phyloP scores from a whole-genome alignment of 75 land plant species.

The Selaginella moellendorffii region DNA sequence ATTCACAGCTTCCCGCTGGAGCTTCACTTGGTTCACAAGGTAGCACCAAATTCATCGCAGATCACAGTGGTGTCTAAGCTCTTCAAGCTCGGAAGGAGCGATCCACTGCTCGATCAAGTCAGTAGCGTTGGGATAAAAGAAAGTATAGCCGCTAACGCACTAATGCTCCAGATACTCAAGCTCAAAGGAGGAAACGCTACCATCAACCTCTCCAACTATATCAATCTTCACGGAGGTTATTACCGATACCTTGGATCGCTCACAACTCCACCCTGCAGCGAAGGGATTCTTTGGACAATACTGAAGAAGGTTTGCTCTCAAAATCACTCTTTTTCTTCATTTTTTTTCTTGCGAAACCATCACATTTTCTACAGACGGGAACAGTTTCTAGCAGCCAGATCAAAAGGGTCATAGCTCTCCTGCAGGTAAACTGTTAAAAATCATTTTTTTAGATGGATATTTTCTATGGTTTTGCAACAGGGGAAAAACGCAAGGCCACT shows the following conservation, averaged over 20 bases:
- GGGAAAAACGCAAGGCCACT: conserved; percentile 28
- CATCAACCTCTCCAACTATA: neutral
- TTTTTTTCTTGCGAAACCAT: neutral
- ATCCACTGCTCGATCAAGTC: neutral
- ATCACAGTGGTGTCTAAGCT: neutral
- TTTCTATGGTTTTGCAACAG: conserved; percentile 10
- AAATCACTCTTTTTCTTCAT: neutral
- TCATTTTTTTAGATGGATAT: neutral
- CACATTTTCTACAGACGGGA: conserved; percentile 11
- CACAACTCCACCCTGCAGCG: conserved; percentile 37
- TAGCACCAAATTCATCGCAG: neutral
- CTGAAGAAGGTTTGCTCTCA: conserved; percentile 22
- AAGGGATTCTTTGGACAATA: conserved; percentile 34
- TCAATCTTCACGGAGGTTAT: conserved; percentile 7
- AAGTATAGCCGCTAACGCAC: neutral
- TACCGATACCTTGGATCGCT: conserved; percentile 38
- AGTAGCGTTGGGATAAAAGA: neutral
- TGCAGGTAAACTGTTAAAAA: conserved; percentile 20
- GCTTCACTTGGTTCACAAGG: neutral
- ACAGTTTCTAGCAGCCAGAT: conserved; percentile 26
- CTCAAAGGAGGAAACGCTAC: neutral
- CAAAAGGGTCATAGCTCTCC: conserved; percentile 5
- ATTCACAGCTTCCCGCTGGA: neutral
- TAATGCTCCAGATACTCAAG: neutral
- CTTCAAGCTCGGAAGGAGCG: neutral